Evolutionary conservation across 2,329 filamentous ascomycete genomes (phyloP), one percentile per base, ranked within the genome.

Genomic region (Tothia fuscella): DNA sequence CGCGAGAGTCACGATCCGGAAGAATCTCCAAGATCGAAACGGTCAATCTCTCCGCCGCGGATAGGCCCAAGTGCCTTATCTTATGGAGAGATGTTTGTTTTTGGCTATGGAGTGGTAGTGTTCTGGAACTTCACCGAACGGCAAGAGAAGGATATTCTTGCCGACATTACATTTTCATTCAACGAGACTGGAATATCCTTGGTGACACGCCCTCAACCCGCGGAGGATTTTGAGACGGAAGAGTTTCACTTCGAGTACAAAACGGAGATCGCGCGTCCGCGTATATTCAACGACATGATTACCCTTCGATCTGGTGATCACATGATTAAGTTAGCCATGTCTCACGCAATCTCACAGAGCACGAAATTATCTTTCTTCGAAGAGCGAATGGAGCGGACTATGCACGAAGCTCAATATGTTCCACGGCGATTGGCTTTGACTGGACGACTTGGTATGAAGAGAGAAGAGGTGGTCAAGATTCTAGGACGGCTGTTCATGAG

Each of bases 211-310:
- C 85, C 88, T 1, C 68, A 94, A 17, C 77, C 84, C 43, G 85
- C 95, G 60, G 80, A 81, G 49, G 88, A 96, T 56, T 94, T 93
- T 51, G 91, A 98, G 65, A 98, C 83, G 0, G 91, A 98, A 57
- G 89, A 96, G 56, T 95, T 98, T 54, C 89, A 98, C 57, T 98
- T 98, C 56, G 88, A 96, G 60, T 98, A 98, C 66, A 93, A 85
- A 53, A 74, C 78, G 1, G 74, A 85, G 44, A 86, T 91, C 25
- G 81, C 87, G 47, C 76, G 88, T 38, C 91, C 91, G 4, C 76
- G 91, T 43, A 83, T 98, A 22, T 98, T 93, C 66, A 96, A 98
- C 63, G 91, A 98, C 61, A 98, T 98, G 91, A 96, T 98, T 53
- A 98, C 91, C 1, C 67, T 98, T 33, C 74, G 93, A 48, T 93